phyloP scores from a whole-genome alignment of 495 filamentous ascomycete genomes.

The Annulohypoxylon moriforme region DNA sequence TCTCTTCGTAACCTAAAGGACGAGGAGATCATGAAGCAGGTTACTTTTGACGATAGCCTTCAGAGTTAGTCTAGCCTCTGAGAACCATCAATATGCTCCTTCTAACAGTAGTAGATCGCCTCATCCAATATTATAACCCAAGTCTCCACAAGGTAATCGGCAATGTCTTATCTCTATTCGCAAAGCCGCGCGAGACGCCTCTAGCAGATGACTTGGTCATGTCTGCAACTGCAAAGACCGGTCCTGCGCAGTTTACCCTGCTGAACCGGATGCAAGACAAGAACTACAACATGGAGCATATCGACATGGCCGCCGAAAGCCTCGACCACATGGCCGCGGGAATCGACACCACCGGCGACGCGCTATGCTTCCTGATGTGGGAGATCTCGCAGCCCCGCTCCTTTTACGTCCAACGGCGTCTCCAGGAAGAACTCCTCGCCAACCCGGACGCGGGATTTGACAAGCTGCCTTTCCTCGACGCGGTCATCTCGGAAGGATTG shows the following conservation, averaged over 20 bases:
- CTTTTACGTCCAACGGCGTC: slow-evolving; percentile 54
- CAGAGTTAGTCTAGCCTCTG: slow-evolving; percentile 58
- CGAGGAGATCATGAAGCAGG: slow-evolving; percentile 71
- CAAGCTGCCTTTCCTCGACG: slow-evolving; percentile 68
- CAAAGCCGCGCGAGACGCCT: slow-evolving; percentile 58
- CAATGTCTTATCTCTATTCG: slow-evolving; percentile 54
- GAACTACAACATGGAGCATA: slow-evolving; percentile 44
- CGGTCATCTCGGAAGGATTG: slow-evolving; percentile 69
- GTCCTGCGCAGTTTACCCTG: slow-evolving; percentile 57
- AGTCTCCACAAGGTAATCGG: slow-evolving; percentile 52
- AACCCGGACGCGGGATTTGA: slow-evolving; percentile 56
- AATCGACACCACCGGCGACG: slow-evolving; percentile 75
- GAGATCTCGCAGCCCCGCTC: slow-evolving; percentile 68
- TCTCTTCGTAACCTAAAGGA: slow-evolving; percentile 64
- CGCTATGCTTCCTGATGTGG: slow-evolving; percentile 73
- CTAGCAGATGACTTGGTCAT: slow-evolving; percentile 59
- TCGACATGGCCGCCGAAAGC: slow-evolving; percentile 61
- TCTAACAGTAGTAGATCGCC: slow-evolving; percentile 51
- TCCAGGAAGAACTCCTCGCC: slow-evolving; percentile 61
- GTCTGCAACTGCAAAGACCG: slow-evolving; percentile 48
- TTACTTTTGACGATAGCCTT: slow-evolving; percentile 72
- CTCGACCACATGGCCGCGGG: slow-evolving; percentile 69
- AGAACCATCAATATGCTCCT: too few species aligned
- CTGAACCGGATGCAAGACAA: slow-evolving; percentile 57
- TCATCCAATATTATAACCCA: slow-evolving; percentile 56